Conservation (phyloP, 768 basidiomycete genomes). For the Myochromella boudieri region DNA sequence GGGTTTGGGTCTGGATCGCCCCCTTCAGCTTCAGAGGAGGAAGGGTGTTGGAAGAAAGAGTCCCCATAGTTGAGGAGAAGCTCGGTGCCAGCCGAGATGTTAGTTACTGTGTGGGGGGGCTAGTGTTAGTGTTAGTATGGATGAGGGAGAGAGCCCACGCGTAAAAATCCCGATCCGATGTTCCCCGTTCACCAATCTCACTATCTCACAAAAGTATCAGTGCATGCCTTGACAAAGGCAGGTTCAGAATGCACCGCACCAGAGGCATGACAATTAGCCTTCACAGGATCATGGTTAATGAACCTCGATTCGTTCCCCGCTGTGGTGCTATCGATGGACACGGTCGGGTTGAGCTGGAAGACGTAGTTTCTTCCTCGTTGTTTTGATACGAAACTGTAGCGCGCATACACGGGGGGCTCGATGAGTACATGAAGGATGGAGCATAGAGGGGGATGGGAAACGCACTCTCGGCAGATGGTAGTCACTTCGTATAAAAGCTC, state of each 20-base stretch:
- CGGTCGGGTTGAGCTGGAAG: conserved; percentile 48
- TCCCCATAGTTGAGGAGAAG: conserved; percentile 60
- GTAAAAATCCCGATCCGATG: conserved; percentile 67
- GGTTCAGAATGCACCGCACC: conserved; percentile 30
- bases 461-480: conserved; percentile 51
- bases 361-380: conserved; percentile 62
- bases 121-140: not conserved
- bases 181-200: conserved; percentile 61
- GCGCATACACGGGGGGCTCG: not conserved
- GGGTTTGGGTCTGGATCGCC: no score
- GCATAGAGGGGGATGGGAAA: not conserved
- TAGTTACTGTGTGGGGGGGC: not conserved
- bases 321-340: conserved; percentile 53
- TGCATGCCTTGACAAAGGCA: not conserved
- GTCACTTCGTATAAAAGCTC: conserved; percentile 56
- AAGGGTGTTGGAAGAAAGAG: conserved; percentile 48
- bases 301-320: conserved; percentile 67
- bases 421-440: not conserved
- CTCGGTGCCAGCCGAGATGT: conserved; percentile 43
- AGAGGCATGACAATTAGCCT: conserved; percentile 44
- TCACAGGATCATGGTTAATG: conserved; percentile 54
- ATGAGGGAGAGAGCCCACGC: conserved; percentile 34
- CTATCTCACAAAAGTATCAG: conserved; percentile 29
- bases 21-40: no score
- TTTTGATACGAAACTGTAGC: conserved; percentile 37